phyloP scores from a whole-genome alignment of 2,329 filamentous ascomycete genomes.

The Trichoderma gracile region DNA sequence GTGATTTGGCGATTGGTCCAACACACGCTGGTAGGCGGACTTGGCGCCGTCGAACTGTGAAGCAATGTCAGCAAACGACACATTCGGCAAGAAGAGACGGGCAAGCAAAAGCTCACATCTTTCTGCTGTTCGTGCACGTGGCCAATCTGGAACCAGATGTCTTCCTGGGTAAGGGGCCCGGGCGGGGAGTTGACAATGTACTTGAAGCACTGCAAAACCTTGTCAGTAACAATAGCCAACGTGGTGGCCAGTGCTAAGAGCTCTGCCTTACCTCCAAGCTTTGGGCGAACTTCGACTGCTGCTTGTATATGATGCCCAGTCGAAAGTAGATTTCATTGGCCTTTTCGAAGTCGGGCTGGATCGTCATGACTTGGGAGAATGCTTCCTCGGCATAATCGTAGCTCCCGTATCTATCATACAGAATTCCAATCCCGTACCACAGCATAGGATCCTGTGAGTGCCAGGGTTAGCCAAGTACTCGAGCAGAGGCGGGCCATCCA shows the following conservation, averaged over 20 bases:
- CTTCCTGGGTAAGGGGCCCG: conserved; percentile 88
- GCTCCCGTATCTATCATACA: conserved; percentile 95
- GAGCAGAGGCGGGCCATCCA: too few relatives aligned
- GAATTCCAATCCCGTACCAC: conserved; percentile 97
- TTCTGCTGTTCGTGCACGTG: conserved; percentile 99
- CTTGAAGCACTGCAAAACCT: conserved; percentile 78
- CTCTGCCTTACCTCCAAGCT: conserved; percentile 75
- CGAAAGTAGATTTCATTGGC: conserved; percentile 99
- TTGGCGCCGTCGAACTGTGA: conserved; percentile 90
- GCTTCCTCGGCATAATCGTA: conserved; percentile 97
- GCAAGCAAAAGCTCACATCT: conserved; percentile 68
- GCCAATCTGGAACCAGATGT: conserved; percentile 99
- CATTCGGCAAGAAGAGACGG: not conserved
- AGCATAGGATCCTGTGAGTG: conserved; percentile 82
- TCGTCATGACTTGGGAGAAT: conserved; percentile 98
- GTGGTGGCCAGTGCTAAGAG: not conserved
- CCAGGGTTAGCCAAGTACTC: conserved; percentile 24
- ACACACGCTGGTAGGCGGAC: conserved; percentile 84
- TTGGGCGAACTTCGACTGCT: conserved; percentile 89
- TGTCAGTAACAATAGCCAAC: not conserved
- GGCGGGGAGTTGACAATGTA: conserved; percentile 95
- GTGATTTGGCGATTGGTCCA: conserved; percentile 92
- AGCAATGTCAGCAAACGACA: conserved; percentile 21
- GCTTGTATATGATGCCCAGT: conserved; percentile 99
- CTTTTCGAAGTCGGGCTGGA: conserved; percentile 97